A percentile compares a stretch with the other conserved stretches of the same genome.
phyloP scores from a whole-genome alignment of 208 protist genomes.

The Acanthamoeba castellanii region DNA sequence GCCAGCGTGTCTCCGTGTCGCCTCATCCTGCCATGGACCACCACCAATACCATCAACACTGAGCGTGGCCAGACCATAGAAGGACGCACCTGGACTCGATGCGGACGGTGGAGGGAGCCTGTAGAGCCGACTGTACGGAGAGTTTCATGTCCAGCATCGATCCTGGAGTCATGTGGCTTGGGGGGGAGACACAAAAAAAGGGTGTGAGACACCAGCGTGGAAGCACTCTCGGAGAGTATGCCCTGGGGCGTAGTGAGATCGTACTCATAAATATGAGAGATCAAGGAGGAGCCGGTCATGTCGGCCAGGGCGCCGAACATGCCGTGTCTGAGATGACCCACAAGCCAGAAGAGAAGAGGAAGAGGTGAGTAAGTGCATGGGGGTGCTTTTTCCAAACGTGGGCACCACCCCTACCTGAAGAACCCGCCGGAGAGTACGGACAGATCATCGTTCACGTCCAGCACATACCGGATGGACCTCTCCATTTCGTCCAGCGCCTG shows the following conservation, averaged over 20 bases:
- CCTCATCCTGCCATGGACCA: not conserved
- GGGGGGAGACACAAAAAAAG: not conserved
- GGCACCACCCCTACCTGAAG: not conserved
- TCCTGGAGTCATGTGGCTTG: not conserved
- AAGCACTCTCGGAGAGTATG: not conserved
- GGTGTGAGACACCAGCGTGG: not conserved
- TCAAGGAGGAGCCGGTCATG: not conserved
- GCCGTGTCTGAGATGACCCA: not conserved
- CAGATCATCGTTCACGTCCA: constrained; percentile 1
- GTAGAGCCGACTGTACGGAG: not conserved
- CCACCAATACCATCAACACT: not conserved
- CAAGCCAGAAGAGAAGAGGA: too few species aligned
- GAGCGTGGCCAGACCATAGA: not conserved
- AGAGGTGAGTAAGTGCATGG: too few species aligned
- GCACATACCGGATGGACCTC: not conserved
- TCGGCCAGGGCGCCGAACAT: constrained; percentile 9
- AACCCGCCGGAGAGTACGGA: not conserved
- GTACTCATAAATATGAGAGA: constrained; percentile 39
- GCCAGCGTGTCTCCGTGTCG: constrained; percentile 9
- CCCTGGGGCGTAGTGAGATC: not conserved
- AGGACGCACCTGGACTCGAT: not conserved
- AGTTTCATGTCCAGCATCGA: not conserved
- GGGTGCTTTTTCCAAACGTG: too few species aligned
- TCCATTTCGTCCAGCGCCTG: constrained; percentile 4
- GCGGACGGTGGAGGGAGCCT: constrained; percentile 7